Evolutionary conservation across 1,139 yeast species (phyloP).

Genomic region (Eremothecium coryli): DNA sequence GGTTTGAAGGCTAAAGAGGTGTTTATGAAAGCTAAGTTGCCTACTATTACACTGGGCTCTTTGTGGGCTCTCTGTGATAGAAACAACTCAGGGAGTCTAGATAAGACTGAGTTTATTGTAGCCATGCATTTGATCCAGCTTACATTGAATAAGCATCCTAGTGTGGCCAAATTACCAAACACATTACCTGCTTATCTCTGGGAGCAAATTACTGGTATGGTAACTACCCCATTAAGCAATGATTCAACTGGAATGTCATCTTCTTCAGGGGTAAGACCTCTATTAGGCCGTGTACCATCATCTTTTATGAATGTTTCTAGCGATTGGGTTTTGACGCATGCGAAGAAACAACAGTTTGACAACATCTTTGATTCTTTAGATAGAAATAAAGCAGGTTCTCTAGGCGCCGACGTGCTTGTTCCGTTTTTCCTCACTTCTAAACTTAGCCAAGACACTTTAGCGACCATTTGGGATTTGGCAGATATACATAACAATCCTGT

Average conservation of each 20-base stretch:
- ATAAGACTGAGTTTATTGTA: conserved; percentile 66
- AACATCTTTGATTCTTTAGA: conserved; percentile 71
- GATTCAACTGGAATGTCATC: conserved; percentile 28
- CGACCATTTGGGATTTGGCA: conserved; percentile 89
- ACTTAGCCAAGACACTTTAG: conserved; percentile 74
- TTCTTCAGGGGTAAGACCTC: conserved; percentile 20
- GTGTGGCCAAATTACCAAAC: conserved; percentile 59
- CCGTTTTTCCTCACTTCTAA: conserved; percentile 83
- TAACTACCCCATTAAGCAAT: conserved; percentile 24
- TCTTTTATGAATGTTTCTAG: conserved; percentile 47
- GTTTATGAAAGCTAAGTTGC: conserved; percentile 78
- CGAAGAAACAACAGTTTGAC: conserved; percentile 71
- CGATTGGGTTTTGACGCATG: conserved; percentile 63
- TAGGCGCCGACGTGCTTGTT: conserved; percentile 77
- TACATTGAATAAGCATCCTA: conserved; percentile 57
- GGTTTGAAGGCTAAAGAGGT: conserved; percentile 79
- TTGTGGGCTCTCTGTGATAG: conserved; percentile 86
- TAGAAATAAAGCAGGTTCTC: conserved; percentile 48
- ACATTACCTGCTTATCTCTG: conserved; percentile 59
- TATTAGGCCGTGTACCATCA: conserved; percentile 23
- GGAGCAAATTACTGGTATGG: conserved; percentile 38
- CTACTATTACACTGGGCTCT: conserved; percentile 67
- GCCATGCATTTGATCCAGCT: conserved; percentile 96
- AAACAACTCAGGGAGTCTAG: conserved; percentile 60
- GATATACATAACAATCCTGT: conserved; percentile 83